Evolutionary conservation across 75 land plant genomes (phyloP).

Genomic region (Larix kaempferi): DNA sequence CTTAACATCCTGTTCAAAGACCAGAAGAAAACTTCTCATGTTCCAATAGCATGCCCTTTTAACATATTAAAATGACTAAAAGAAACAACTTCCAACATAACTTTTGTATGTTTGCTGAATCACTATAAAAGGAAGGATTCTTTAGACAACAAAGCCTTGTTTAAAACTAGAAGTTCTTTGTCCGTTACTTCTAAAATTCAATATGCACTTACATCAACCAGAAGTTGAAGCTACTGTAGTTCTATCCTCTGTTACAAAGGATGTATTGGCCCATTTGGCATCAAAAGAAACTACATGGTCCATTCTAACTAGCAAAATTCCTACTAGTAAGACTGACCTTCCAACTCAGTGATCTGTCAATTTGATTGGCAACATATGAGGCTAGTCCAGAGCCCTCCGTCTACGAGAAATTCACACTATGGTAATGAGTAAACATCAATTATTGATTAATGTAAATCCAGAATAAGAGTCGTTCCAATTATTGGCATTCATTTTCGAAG

Average conservation of each 20-base stretch:
- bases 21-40: neutral
- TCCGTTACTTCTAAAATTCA: no score
- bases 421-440: neutral
- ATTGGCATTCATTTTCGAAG: constrained; percentile 69
- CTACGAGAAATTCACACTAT: constrained; percentile 27
- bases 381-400: constrained; percentile 84
- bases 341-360: constrained; percentile 91
- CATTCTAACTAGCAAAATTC: neutral
- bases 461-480: neutral
- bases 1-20: constrained; percentile 73
- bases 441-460: no score
- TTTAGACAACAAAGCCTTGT: no score
- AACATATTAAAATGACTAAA: neutral
- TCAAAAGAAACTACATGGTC: neutral
- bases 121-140: no score
- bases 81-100: no score
- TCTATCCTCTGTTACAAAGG: neutral
- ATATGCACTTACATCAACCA: neutral
- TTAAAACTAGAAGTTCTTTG: no score
- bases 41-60: neutral
- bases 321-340: constrained; percentile 43
- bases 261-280: neutral
- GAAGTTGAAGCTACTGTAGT: neutral
- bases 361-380: constrained; percentile 90
- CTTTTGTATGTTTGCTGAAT: no score